Conservation (phyloP, 2,329 filamentous ascomycete genomes). For the Microcyclosporella mali region DNA sequence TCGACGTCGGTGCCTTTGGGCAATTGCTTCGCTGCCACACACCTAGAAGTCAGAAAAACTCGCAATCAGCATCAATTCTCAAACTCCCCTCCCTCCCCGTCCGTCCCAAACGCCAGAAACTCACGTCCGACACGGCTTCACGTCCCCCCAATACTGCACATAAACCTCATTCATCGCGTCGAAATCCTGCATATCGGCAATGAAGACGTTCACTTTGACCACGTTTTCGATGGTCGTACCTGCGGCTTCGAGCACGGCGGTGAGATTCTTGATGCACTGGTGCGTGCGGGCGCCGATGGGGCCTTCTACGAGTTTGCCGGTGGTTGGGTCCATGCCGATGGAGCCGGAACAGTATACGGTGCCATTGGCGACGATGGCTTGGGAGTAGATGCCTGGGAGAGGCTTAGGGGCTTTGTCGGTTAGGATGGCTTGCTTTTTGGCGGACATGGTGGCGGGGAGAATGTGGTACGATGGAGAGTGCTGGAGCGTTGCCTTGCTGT, state of each 20-base stretch:
- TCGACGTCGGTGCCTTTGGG: slow-evolving; percentile 48
- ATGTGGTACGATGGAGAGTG: background rate
- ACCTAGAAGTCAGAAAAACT: slow-evolving; percentile 30
- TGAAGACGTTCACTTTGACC: slow-evolving; percentile 62
- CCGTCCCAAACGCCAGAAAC: slow-evolving; percentile 6
- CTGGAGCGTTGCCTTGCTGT: background rate
- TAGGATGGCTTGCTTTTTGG: slow-evolving; percentile 24
- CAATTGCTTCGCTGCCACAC: slow-evolving; percentile 48
- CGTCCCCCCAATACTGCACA: slow-evolving; percentile 28
- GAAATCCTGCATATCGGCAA: slow-evolving; percentile 61
- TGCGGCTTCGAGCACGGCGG: slow-evolving; percentile 54
- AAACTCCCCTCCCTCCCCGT: background rate
- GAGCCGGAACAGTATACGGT: slow-evolving; percentile 66
- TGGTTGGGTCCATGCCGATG: slow-evolving; percentile 53
- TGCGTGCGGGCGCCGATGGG: slow-evolving; percentile 51
- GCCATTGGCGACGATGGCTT: slow-evolving; percentile 46
- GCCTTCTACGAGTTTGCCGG: slow-evolving; percentile 50
- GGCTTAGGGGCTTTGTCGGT: slow-evolving; percentile 26
- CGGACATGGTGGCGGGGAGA: slow-evolving; percentile 12
- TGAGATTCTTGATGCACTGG: slow-evolving; percentile 55
- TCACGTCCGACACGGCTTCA: slow-evolving; percentile 31
- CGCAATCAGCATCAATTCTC: slow-evolving; percentile 8
- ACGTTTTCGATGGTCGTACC: slow-evolving; percentile 55
- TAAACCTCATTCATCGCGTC: slow-evolving; percentile 53
- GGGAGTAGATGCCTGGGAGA: slow-evolving; percentile 26